A percentile compares a stretch with the other conserved stretches of the same genome.
Evolutionary conservation across 140 eudicot species (phyloP).

Genomic region (Ambrosia hybrid): DNA sequence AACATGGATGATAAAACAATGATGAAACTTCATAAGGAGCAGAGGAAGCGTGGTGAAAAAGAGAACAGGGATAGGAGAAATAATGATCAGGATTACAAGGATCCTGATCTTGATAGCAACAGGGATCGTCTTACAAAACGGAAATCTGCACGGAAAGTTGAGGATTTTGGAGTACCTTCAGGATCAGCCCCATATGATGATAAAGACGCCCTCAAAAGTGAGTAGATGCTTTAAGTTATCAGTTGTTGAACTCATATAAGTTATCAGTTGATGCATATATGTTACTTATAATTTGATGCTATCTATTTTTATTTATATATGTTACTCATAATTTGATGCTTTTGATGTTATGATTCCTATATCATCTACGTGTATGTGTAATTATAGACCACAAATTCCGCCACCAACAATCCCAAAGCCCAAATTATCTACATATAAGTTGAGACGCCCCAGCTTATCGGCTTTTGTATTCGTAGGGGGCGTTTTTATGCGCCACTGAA

Average conservation of each 20-base stretch:
- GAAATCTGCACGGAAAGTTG: constrained; percentile 82
- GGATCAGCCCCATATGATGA: constrained; percentile 58
- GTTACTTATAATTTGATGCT: too few relatives aligned
- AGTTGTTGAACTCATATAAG: constrained; percentile 14
- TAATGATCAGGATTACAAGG: constrained; percentile 67
- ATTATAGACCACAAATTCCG: too few relatives aligned
- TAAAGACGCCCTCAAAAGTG: constrained; percentile 81
- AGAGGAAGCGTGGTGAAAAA: constrained; percentile 64
- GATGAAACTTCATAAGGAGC: constrained; percentile 70
- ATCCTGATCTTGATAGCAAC: constrained; percentile 60
- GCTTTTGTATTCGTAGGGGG: too few relatives aligned
- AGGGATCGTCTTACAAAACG: constrained; percentile 67
- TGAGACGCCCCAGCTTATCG: too few relatives aligned
- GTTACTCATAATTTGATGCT: too few relatives aligned
- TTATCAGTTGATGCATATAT: too few relatives aligned
- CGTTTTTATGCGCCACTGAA: too few relatives aligned
- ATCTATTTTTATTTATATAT: too few relatives aligned
- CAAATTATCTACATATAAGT: too few relatives aligned
- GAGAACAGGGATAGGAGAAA: constrained; percentile 66
- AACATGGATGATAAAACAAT: constrained; percentile 73
- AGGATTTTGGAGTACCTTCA: constrained; percentile 65
- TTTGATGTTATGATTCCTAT: too few relatives aligned
- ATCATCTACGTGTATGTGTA: too few relatives aligned
- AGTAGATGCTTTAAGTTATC: constrained; percentile 34
- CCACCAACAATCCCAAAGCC: too few relatives aligned